Percentiles rank a stretch among this genome's conserved stretches.
phyloP scores from a whole-genome alignment of 768 basidiomycete species.

The Russula dissimulans region DNA sequence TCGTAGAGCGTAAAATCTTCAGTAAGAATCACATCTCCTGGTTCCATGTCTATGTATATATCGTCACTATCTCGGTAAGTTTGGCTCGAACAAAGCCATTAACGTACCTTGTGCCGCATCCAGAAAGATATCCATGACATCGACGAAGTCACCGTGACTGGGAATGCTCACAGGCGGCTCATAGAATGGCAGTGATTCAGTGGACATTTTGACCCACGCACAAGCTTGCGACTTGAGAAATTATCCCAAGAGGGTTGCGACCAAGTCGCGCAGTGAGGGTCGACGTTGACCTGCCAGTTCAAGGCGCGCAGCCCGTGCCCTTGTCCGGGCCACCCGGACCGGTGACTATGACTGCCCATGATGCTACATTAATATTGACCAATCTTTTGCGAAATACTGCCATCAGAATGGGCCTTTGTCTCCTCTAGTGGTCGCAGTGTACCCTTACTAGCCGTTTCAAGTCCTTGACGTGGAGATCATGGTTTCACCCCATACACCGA shows the following conservation, averaged over 20 bases:
- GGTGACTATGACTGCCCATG: too few relatives aligned
- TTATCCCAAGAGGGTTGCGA: not conserved
- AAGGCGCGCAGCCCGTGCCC: too few relatives aligned
- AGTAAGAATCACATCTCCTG: constrained; percentile 54
- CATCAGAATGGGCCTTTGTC: too few relatives aligned
- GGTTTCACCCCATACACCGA: constrained; percentile 7
- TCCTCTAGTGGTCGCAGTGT: too few relatives aligned
- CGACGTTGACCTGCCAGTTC: too few relatives aligned
- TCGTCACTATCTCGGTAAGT: not conserved
- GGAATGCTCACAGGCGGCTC: constrained; percentile 40
- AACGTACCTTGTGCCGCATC: constrained; percentile 52
- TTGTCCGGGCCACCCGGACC: too few relatives aligned
- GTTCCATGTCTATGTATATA: constrained; percentile 44
- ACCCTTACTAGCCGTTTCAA: not conserved
- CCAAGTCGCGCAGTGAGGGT: too few relatives aligned
- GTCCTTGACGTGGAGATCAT: constrained; percentile 3
- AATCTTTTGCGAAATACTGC: too few relatives aligned
- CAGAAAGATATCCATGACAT: constrained; percentile 52
- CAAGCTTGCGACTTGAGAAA: not conserved
- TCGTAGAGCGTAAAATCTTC: constrained; percentile 70
- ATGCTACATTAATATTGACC: too few relatives aligned
- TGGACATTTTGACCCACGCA: not conserved
- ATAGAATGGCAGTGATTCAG: not conserved
- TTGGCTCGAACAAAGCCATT: not conserved
- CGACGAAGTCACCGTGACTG: constrained; percentile 38